Evolutionary conservation across 2,329 filamentous ascomycete genomes (phyloP).

Genomic region (Aspergillus spinulosporus): DNA sequence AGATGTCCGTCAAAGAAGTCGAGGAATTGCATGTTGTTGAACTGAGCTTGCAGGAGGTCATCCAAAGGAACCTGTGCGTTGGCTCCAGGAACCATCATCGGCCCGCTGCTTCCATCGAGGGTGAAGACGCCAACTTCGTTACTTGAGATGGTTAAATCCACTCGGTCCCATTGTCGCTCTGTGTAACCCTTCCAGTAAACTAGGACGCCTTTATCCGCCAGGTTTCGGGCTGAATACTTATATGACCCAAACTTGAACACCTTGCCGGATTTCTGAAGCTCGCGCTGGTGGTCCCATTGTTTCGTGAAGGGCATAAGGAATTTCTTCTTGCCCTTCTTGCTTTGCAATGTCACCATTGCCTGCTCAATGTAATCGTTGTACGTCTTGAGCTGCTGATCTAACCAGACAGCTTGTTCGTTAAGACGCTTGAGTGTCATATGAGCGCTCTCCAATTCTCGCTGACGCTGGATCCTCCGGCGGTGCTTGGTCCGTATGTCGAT

Average conservation of each 20-base stretch:
- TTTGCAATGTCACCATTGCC: conserved; percentile 94
- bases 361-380: conserved; percentile 99
- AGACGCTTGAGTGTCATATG: conserved; percentile 50
- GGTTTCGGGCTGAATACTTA: conserved; percentile 89
- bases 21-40: conserved; percentile 95
- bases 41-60: conserved; percentile 92
- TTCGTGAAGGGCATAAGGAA: conserved; percentile 97
- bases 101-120: conserved; percentile 84
- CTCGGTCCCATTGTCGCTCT: conserved; percentile 82
- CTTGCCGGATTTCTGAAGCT: conserved; percentile 86
- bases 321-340: conserved; percentile 91
- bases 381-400: conserved; percentile 92
- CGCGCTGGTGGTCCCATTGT: conserved; percentile 97
- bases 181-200: conserved; percentile 85
- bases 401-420: conserved; percentile 72
- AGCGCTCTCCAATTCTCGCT: conserved; percentile 76
- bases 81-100: conserved; percentile 93
- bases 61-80: conserved; percentile 87
- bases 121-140: conserved; percentile 94
- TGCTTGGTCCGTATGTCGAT: conserved; percentile 97
- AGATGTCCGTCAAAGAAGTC: conserved; percentile 86
- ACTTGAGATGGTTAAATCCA: conserved; percentile 90
- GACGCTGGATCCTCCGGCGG: conserved; percentile 82
- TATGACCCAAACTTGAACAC: conserved; percentile 97
- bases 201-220: conserved; percentile 90